A percentile compares a stretch with the other conserved stretches of the same genome.
Evolutionary conservation across 176 grass and related monocot species (phyloP).

Genomic region (Zoysia japonica): DNA sequence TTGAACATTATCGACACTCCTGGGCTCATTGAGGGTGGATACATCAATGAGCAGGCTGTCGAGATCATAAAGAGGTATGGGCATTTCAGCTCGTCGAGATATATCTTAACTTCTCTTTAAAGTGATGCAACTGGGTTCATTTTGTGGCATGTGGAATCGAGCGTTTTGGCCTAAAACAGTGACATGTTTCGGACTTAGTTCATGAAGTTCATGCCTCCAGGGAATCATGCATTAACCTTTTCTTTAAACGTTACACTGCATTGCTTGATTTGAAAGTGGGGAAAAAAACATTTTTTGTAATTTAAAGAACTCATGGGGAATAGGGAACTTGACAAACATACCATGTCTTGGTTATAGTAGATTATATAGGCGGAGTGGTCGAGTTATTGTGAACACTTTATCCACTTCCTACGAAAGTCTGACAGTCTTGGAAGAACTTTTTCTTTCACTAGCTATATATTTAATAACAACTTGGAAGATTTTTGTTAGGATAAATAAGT

Average conservation of each 20-base stretch:
- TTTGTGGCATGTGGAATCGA: not conserved
- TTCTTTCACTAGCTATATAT: not conserved
- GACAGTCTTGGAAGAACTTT: too few species aligned
- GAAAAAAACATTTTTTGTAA: not conserved
- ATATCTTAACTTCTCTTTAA: not conserved
- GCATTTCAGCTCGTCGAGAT: not conserved
- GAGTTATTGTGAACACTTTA: not conserved
- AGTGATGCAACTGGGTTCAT: not conserved
- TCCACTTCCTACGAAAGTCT: too few species aligned
- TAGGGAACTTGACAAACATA: not conserved
- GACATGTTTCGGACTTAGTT: not conserved
- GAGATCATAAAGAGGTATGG: constrained; percentile 89
- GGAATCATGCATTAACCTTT: not conserved
- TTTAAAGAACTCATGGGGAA: not conserved
- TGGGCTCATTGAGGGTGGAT: constrained; percentile 92
- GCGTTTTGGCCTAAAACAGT: not conserved
- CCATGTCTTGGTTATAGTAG: not conserved
- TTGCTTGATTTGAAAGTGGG: not conserved
- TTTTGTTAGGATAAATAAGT: not conserved
- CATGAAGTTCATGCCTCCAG: not conserved
- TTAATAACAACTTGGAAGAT: not conserved
- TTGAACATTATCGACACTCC: constrained; percentile 96
- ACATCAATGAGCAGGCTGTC: constrained; percentile 93
- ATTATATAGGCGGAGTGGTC: not conserved
- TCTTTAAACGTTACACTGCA: not conserved